phyloP scores from a whole-genome alignment of 208 protist species.

The Leishmania major region DNA sequence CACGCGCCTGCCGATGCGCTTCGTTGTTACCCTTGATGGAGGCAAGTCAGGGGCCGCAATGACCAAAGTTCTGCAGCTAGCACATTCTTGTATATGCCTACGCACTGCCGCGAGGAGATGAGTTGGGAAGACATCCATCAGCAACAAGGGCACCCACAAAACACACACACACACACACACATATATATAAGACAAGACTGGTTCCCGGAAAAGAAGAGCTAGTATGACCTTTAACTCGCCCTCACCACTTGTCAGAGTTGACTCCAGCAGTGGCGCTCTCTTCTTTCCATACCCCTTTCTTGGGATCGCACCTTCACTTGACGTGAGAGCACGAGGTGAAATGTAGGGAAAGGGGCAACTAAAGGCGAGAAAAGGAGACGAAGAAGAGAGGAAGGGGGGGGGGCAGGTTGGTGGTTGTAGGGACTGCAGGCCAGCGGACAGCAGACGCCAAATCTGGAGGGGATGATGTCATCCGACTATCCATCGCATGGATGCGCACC shows the following conservation, averaged over 20 bases:
- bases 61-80: background rate
- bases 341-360: background rate
- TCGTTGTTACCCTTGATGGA: background rate
- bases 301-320: background rate
- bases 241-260: too few species aligned
- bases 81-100: background rate
- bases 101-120: background rate
- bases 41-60: background rate
- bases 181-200: background rate
- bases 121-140: background rate
- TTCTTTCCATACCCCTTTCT: background rate
- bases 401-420: background rate
- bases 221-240: background rate
- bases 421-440: background rate
- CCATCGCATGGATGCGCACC: background rate
- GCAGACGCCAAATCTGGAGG: background rate
- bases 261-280: background rate
- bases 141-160: background rate
- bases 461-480: background rate
- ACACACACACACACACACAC: background rate
- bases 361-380: background rate
- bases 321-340: background rate
- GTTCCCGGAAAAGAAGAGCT: background rate
- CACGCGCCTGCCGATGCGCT: background rate
- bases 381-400: background rate